Evolutionary conservation across 2,329 filamentous ascomycete species (phyloP).

Genomic region (Apiospora rasikravindrae): DNA sequence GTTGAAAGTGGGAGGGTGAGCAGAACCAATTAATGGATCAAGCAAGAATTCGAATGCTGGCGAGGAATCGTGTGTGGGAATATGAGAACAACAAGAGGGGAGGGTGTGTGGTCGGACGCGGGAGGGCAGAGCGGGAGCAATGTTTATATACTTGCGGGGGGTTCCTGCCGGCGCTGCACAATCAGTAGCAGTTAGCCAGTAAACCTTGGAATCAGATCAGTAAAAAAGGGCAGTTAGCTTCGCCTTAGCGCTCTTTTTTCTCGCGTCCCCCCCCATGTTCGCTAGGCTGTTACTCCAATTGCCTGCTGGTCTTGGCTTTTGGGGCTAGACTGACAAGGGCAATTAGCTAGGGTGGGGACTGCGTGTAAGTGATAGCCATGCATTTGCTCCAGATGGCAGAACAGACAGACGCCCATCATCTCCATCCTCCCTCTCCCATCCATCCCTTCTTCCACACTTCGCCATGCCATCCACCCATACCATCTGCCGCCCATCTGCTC

Average conservation of each 20-base stretch:
- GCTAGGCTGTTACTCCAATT: conserved; percentile 17
- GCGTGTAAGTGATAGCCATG: conserved; percentile 8
- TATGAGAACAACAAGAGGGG: conserved; percentile 45
- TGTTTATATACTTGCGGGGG: conserved; percentile 66
- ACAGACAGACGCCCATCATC: not conserved
- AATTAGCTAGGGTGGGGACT: conserved; percentile 3
- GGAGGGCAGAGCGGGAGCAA: conserved; percentile 59
- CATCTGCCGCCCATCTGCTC: not conserved
- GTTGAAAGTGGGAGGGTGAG: conserved; percentile 20
- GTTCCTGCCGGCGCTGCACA: conserved; percentile 50
- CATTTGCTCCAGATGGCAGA: not conserved
- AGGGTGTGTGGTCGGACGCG: conserved; percentile 42
- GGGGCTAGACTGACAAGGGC: conserved; percentile 15
- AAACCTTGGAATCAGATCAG: conserved; percentile 16
- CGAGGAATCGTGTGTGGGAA: conserved; percentile 31
- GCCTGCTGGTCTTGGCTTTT: conserved; percentile 14
- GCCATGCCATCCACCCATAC: not conserved
- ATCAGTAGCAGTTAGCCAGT: conserved; percentile 51
- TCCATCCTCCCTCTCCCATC: not conserved
- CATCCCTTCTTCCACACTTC: not conserved
- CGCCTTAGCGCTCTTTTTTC: conserved; percentile 14
- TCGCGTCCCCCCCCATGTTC: not conserved
- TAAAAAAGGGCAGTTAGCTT: conserved; percentile 17
- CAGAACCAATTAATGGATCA: not conserved
- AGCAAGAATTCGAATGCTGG: conserved; percentile 20